phyloP scores from a whole-genome alignment of 257 asterid species.

The Ophiorrhiza pumila region DNA sequence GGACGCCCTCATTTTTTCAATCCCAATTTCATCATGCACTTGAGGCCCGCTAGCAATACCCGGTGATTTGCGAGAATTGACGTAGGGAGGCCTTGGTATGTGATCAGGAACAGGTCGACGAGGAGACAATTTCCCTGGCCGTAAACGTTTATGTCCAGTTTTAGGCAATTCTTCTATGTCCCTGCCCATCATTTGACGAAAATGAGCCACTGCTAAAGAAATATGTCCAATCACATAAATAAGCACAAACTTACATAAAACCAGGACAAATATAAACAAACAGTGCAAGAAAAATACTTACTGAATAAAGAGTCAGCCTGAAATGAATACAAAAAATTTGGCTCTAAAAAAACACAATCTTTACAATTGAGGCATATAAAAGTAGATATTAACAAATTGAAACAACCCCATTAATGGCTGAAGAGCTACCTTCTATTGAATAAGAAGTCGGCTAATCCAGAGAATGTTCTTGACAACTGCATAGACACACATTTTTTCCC shows the following conservation, averaged over 20 bases:
- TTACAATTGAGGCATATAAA: neutral
- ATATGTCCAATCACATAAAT: neutral
- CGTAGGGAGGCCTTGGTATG: conserved; percentile 79
- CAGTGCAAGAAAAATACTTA: neutral
- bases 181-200: conserved; percentile 33
- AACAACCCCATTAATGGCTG: neutral
- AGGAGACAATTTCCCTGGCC: conserved; percentile 86
- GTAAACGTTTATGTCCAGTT: conserved; percentile 52
- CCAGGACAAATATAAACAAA: neutral
- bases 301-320: neutral
- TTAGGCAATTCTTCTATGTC: conserved; percentile 43
- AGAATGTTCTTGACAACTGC: conserved; percentile 61
- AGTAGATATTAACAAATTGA: neutral
- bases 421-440: conserved; percentile 59
- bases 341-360: neutral
- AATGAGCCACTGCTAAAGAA: conserved; percentile 1
- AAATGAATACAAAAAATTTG: neutral
- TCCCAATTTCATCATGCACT: conserved; percentile 81
- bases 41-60: conserved; percentile 66
- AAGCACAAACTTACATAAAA: neutral
- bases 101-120: conserved; percentile 72
- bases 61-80: conserved; percentile 68
- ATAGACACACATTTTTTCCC: conserved; percentile 56
- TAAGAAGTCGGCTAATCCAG: conserved; percentile 61
- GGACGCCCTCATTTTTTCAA: conserved; percentile 90